Evolutionary conservation across 2,329 filamentous ascomycete species (phyloP), one percentile per base, ranked within the genome.

Genomic region (Neophaeococcomyces aloes): DNA sequence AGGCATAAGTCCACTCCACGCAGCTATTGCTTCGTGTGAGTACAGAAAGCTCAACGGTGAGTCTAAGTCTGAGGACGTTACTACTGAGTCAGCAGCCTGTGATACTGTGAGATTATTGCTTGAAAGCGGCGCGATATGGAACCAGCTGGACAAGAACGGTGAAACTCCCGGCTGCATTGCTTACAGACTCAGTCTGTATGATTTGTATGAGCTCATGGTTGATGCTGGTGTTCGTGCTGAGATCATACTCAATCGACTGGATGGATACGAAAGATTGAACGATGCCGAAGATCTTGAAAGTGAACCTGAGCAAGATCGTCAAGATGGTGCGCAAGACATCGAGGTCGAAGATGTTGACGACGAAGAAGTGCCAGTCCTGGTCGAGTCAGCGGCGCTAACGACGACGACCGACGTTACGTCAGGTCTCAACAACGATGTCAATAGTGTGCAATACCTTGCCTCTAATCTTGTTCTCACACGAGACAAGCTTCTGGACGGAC

Each of bases 111-210:
- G 76, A 53, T 76, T 91, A 57, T 72, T 96, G 6, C 78, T 96
- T 48, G 75, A 88, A 57, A 82, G 83, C 54, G 91, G 91, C 25
- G 91, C 86, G 8, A 95, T 96, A 54, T 98, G 91, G 91, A 98
- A 98, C 66, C 88, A 95, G 61, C 70, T 96, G 44, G 86, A 96
- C 62, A 66, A 71, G 53, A 81, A 85, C 54, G 76, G 86, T 56
- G 89, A 96, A 70, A 96, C 91, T 2, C 87, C 91, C 0, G 91
- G 87, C 6, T 96, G 89, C 61, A 68, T 95, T 33, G 91, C 91
- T 7, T 70, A 72, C 21, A 61, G 76, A 35, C 53, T 95, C 18
- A 81, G 83, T 0, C 68, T 84, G 55, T 71, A 65, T 42, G 73
- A 77, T 38, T 65, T 95, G 29, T 96, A 98, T 60, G 76, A 82